Percentiles rank a stretch among this genome's conserved stretches.
Conservation (phyloP, 2,329 filamentous ascomycete genomes). For the Hypoxylon sp. region DNA sequence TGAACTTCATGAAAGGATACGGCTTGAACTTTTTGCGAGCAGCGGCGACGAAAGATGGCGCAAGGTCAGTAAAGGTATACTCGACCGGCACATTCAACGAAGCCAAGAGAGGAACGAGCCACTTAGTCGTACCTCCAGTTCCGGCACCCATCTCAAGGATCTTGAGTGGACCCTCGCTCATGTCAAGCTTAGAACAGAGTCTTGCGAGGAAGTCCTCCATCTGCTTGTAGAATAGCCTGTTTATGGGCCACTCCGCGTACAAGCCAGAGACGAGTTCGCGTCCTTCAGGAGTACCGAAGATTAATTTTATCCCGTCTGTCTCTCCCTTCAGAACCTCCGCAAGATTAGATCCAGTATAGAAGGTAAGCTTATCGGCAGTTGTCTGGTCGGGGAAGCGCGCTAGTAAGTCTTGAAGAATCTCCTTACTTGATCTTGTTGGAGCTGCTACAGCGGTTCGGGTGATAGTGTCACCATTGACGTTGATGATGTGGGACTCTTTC, state of each 20-base stretch:
- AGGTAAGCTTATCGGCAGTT: slow-evolving; percentile 49
- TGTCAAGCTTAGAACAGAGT: slow-evolving; percentile 39
- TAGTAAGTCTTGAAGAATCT: slow-evolving; percentile 52
- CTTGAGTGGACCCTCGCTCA: slow-evolving; percentile 38
- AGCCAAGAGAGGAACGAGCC: slow-evolving; percentile 51
- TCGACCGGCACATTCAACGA: slow-evolving; percentile 49
- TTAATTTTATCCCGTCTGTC: slow-evolving; percentile 56
- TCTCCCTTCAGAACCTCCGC: slow-evolving; percentile 53
- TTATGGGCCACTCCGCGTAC: slow-evolving; percentile 57
- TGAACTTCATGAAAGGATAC: slow-evolving; percentile 52
- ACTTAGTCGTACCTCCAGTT: slow-evolving; percentile 56
- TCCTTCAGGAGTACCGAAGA: slow-evolving; percentile 57
- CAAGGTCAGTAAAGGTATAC: slow-evolving; percentile 61
- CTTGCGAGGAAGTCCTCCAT: slow-evolving; percentile 55
- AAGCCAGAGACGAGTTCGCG: slow-evolving; percentile 55
- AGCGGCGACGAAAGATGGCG: slow-evolving; percentile 52
- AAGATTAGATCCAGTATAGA: slow-evolving; percentile 49
- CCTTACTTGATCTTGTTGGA: slow-evolving; percentile 48
- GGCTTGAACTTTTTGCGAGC: slow-evolving; percentile 50
- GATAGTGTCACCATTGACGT: slow-evolving; percentile 47
- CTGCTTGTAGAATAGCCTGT: slow-evolving; percentile 53
- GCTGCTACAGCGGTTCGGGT: slow-evolving; percentile 50
- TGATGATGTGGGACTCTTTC: slow-evolving; percentile 53
- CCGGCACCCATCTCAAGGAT: slow-evolving; percentile 53
- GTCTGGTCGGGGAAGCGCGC: slow-evolving; percentile 49